Evolutionary conservation across 306 rosid species (phyloP), one percentile per base, ranked within the genome.

Genomic region (Quercus robur): DNA sequence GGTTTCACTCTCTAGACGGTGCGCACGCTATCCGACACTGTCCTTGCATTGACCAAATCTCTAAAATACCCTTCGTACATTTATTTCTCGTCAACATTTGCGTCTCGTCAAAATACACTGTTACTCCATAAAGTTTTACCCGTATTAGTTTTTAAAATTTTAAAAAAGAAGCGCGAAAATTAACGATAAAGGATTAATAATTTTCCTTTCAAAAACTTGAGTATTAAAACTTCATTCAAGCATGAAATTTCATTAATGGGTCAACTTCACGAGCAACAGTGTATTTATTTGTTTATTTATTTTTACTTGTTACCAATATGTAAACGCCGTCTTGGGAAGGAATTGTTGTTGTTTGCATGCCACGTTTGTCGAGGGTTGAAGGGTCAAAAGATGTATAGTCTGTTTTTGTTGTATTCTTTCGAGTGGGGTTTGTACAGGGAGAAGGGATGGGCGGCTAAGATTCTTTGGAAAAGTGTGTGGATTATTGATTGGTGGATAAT

Each of bases 1-100:
- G 86, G 92, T 95, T 7, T 88, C 52, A 28, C 38, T 95, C 3
- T 86, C 85, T 15, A 78, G 63, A 68, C 88, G 97, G 5, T 80
- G 91, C 78, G 13, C 86, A 59, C 85, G 88, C 6, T 91, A 81
- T 46, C 97, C 97, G 0, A 51, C 54, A 5, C 74, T 87, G 4
- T 82, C 85, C 26, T 57, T 7, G 56, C 41, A 30, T 19, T 78
- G 41, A 26, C 3, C 0, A 33, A 75, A 80, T 28, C 75, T 56
- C 87, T 2, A 13, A 2, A 69, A 7, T 51, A 21, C 71, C 81
- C 46, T 49, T 18, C 0, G 10, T 2, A 25, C 70, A 9, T 26
- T 59, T 17, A 4, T 20, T 18, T 18, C 51, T 8, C 13, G 3
- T 68, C 17, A 38, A 6, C 10, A 6, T 38, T 38, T 38, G 10